Evolutionary conservation across 192 early-diverging fungal species (phyloP), one percentile per base, ranked within the genome.

Genomic region (Jimgerdemannia lactiflua): DNA sequence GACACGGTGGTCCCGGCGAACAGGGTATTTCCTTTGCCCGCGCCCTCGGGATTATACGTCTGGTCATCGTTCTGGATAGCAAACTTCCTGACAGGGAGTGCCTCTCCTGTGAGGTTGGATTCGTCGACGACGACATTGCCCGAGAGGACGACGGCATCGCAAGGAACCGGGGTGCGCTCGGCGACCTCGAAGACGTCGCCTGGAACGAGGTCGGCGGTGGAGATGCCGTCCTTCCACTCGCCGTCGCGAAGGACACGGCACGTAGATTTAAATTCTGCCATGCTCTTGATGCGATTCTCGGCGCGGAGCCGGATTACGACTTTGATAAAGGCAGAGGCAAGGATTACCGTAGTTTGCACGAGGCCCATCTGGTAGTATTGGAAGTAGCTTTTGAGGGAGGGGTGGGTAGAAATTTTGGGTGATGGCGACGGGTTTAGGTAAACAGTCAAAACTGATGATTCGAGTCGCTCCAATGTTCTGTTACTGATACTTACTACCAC

Each of bases 121-220:
- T 95, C 94, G 79, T 95, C 91, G 29, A 90, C 89, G 19, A 95
- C 91, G 0, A 87, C 88, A 43, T 90, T 89, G 54, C 94, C 94
- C 39, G 82, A 75, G 4, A 94, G 71, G 40, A 95, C 81, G 3
- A 91, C 89, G 42, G 86, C 88, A 69, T 95, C 94, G 59, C 91
- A 91, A 42, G 91, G 86, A 18, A 95, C 68, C 39, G 84, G 77
- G 65, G 82, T 77, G 29, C 79, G 81, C 9, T 84, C 76, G 20
- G 72, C 68, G 4, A 89, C 78, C 17, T 84, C 84, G 39, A 91
- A 81, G 17, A 92, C 83, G 77, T 92, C 90, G 42, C 94, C 94
- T 7, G 92, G 92, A 9, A 91, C 90, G 42, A 94, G 77, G 10
- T 90, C 89, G 11, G 75, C 71, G 42, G 88, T 86, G 29, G 84